Conservation (phyloP, 306 rosid species). For the Psophocarpus tetragonolobus region DNA sequence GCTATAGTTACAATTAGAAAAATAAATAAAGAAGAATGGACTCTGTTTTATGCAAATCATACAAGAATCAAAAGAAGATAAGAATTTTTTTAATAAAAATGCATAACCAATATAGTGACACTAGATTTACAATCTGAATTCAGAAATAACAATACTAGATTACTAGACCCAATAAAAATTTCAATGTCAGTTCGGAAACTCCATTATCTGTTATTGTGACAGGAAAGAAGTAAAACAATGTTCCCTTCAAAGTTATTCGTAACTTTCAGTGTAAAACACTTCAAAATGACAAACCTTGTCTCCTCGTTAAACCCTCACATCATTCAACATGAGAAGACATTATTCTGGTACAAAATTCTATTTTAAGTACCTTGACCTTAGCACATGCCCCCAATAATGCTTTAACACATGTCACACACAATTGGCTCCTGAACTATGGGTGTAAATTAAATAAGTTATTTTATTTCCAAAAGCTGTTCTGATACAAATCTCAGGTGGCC, state of each 20-base stretch:
- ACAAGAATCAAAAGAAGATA: not conserved
- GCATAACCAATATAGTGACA: not conserved
- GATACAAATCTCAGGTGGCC: too few species aligned
- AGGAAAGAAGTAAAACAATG: conserved; percentile 23
- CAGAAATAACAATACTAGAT: not conserved
- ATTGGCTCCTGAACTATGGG: not conserved
- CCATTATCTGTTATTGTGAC: not conserved
- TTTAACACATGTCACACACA: conserved; percentile 7
- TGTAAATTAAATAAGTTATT: too few species aligned
- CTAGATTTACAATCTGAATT: not conserved
- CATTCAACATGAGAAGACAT: conserved; percentile 13
- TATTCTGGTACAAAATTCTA: conserved; percentile 11
- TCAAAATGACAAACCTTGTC: conserved; percentile 28
- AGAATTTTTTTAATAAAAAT: not conserved
- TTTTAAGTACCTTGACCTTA: not conserved
- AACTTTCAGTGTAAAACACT: conserved; percentile 30
- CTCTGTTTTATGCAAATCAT: not conserved
- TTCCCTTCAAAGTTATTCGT: conserved; percentile 40
- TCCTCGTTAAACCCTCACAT: not conserved
- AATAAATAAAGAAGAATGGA: not conserved
- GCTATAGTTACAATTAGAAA: not conserved
- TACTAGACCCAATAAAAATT: conserved; percentile 12
- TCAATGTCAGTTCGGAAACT: conserved; percentile 30
- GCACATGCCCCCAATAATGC: conserved; percentile 10
- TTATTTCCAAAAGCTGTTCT: too few species aligned